Conservation (phyloP, 306 rosid species). For the Quercus engelmannii region DNA sequence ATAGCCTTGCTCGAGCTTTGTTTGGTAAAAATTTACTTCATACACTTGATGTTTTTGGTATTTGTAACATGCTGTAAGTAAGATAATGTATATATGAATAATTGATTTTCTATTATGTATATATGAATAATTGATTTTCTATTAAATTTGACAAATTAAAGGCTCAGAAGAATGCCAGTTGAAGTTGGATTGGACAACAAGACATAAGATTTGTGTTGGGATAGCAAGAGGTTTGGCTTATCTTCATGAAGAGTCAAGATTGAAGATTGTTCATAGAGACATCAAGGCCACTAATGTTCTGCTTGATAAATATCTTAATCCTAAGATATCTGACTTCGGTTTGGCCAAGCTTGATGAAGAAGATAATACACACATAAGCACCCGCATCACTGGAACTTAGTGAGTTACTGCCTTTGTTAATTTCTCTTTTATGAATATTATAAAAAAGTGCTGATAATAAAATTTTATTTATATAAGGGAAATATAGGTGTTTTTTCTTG, state of each 20-base stretch:
- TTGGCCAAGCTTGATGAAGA: constrained; percentile 43
- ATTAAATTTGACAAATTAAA: background rate
- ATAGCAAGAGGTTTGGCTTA: constrained; percentile 34
- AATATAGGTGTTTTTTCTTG: too few relatives aligned
- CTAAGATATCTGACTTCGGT: constrained; percentile 40
- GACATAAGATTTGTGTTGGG: constrained; percentile 29
- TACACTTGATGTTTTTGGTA: background rate
- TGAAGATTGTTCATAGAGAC: constrained; percentile 45
- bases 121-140: background rate
- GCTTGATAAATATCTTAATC: constrained; percentile 33
- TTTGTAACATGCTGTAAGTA: background rate
- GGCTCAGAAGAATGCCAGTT: constrained; percentile 3
- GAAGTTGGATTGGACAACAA: constrained; percentile 30
- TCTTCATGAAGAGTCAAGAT: constrained; percentile 38
- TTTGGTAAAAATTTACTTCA: constrained; percentile 24
- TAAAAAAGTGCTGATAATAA: background rate
- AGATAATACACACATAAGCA: constrained; percentile 39
- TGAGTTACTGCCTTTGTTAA: background rate
- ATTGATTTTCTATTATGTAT: background rate
- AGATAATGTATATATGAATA: background rate
- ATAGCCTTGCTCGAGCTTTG: constrained; percentile 27
- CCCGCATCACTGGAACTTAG: constrained; percentile 38
- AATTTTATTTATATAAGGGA: too few relatives aligned
- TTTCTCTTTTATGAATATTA: background rate
- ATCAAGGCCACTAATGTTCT: constrained; percentile 45